Evolutionary conservation across 1,284 basidiomycete genomes (phyloP).

Genomic region (Inonotus obliquus): DNA sequence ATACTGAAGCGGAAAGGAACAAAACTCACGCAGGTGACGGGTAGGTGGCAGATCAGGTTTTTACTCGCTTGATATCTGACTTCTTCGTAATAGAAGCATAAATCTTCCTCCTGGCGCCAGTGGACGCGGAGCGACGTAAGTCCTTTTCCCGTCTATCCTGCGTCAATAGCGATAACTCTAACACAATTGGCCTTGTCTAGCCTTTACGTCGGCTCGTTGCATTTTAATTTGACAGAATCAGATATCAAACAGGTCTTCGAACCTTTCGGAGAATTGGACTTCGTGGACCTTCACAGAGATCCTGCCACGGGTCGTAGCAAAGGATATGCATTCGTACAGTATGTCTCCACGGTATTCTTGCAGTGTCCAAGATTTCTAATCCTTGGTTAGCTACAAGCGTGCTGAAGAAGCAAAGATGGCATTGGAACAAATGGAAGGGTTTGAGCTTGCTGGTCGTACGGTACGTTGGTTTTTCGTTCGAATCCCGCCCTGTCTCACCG

Average conservation of each 20-base stretch:
- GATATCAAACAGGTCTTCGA: constrained; percentile 99
- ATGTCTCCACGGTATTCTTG: constrained; percentile 25
- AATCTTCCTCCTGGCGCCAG: constrained; percentile 75
- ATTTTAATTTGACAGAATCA: constrained; percentile 93
- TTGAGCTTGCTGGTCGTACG: constrained; percentile 91
- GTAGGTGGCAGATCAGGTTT: constrained; percentile 38
- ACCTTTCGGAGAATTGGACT: constrained; percentile 95
- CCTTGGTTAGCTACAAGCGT: constrained; percentile 69
- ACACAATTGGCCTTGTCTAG: constrained; percentile 36
- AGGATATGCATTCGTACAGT: constrained; percentile 98
- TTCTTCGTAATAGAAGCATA: constrained; percentile 47
- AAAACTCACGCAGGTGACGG: constrained; percentile 80
- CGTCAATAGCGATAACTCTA: constrained; percentile 1
- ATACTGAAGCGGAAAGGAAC: constrained; percentile 95
- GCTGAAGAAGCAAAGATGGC: constrained; percentile 93
- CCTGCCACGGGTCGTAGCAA: constrained; percentile 92
- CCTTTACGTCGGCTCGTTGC: constrained; percentile 94
- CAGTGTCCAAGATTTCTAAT: constrained; percentile 9
- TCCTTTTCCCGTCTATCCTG: constrained; percentile 6
- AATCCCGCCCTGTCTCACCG: not conserved
- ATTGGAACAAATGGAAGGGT: constrained; percentile 96
- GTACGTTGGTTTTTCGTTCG: constrained; percentile 42
- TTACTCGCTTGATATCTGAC: constrained; percentile 6
- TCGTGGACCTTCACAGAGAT: constrained; percentile 96
- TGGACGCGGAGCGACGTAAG: constrained; percentile 69